Conservation (phyloP, 2,329 filamentous ascomycete species). For the Reticulascus tulasneorum region DNA sequence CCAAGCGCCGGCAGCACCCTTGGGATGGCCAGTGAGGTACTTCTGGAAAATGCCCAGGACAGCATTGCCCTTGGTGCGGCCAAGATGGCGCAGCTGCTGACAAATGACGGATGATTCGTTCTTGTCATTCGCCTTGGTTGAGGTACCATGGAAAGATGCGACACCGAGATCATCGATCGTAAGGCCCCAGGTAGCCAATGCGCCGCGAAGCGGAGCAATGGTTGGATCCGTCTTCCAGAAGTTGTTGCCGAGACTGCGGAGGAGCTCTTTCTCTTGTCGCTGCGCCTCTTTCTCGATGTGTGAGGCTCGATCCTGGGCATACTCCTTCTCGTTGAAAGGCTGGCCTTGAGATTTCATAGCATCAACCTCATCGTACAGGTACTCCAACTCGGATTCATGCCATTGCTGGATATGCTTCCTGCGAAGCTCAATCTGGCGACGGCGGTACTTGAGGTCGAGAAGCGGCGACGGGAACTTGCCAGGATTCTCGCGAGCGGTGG, state of each 20-base stretch:
- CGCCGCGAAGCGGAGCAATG: slow-evolving; percentile 93
- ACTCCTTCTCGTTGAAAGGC: slow-evolving; percentile 76
- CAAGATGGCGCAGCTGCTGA: slow-evolving; percentile 91
- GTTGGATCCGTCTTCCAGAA: slow-evolving; percentile 97
- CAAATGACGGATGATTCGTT: slow-evolving; percentile 98
- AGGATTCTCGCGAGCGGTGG: slow-evolving; percentile 84
- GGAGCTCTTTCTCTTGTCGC: slow-evolving; percentile 88
- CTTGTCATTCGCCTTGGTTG: slow-evolving; percentile 98
- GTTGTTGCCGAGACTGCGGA: slow-evolving; percentile 91
- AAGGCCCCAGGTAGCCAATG: slow-evolving; percentile 94
- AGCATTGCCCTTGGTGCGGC: slow-evolving; percentile 93
- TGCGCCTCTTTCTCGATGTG: slow-evolving; percentile 85
- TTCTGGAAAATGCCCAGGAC: slow-evolving; percentile 98
- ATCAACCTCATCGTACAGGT: slow-evolving; percentile 84
- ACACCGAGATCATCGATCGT: slow-evolving; percentile 94
- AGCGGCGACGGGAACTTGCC: slow-evolving; percentile 94
- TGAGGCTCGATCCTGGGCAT: slow-evolving; percentile 74
- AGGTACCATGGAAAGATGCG: slow-evolving; percentile 98
- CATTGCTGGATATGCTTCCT: slow-evolving; percentile 93
- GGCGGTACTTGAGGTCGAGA: slow-evolving; percentile 95
- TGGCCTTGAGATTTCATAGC: slow-evolving; percentile 80
- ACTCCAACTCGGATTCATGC: slow-evolving; percentile 93
- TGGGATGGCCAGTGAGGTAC: slow-evolving; percentile 96
- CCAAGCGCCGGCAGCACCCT: slow-evolving; percentile 98
- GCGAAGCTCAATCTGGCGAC: slow-evolving; percentile 88